Evolutionary conservation across 257 asterid species (phyloP).

Genomic region (Anisodus tanguticus): DNA sequence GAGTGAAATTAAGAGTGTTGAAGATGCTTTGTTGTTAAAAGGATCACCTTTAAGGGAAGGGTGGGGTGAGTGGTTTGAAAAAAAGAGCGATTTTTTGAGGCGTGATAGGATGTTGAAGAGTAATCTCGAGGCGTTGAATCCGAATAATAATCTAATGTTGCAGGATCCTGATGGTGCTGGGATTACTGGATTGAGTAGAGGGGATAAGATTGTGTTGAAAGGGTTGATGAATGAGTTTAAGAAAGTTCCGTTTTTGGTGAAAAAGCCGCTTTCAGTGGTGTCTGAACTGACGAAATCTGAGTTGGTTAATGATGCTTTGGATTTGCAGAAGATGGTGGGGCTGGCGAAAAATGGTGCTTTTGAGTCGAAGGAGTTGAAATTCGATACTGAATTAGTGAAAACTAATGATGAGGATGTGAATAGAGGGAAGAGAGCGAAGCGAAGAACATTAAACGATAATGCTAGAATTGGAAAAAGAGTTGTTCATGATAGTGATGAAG

Average conservation of each 20-base stretch:
- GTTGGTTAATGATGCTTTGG: slow-evolving; percentile 36
- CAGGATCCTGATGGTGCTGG: slow-evolving; percentile 95
- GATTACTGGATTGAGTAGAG: slow-evolving; percentile 68
- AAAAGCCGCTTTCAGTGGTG: slow-evolving; percentile 58
- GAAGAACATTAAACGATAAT: slow-evolving; percentile 59
- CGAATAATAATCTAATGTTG: slow-evolving; percentile 74
- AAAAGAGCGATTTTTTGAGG: slow-evolving; percentile 83
- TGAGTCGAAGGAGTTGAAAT: slow-evolving; percentile 5
- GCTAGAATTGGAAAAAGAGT: slow-evolving; percentile 34
- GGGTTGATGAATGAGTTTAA: slow-evolving; percentile 66
- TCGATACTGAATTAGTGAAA: slow-evolving; percentile 10
- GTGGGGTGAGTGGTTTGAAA: slow-evolving; percentile 99
- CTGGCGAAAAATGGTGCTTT: slow-evolving; percentile 1
- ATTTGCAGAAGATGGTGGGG: slow-evolving; percentile 21
- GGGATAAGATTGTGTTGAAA: slow-evolving; percentile 74
- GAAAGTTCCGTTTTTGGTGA: slow-evolving; percentile 60
- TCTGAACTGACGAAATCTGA: slow-evolving; percentile 36
- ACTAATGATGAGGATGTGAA: slow-evolving; percentile 11
- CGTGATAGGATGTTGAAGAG: slow-evolving; percentile 89
- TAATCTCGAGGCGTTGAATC: slow-evolving; percentile 75
- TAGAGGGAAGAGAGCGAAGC: slow-evolving; percentile 47
- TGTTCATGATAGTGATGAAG: slow-evolving; percentile 19
- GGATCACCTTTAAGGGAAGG: slow-evolving; percentile 90
- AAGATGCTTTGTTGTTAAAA: slow-evolving; percentile 86
- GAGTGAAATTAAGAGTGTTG: slow-evolving; percentile 58